Conservation (phyloP, 331 rosid species). For the Acacia concinna region DNA sequence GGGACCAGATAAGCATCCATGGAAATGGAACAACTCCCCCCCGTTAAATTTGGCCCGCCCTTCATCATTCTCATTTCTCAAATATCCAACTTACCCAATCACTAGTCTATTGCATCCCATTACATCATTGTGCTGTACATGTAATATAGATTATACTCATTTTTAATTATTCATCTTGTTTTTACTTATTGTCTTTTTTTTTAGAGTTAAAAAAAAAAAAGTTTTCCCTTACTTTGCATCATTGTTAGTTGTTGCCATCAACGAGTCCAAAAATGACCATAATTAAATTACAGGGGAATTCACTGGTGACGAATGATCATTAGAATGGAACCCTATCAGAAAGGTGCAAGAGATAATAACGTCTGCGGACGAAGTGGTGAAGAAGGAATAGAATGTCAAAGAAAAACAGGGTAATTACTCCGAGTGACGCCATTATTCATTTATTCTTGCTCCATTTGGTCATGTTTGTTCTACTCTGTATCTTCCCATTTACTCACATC, state of each 20-base stretch:
- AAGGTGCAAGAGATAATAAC: neutral
- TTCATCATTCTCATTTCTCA: constrained; percentile 10
- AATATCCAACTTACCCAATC: constrained; percentile 17
- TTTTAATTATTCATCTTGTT: constrained; percentile 24
- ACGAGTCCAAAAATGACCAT: constrained; percentile 22
- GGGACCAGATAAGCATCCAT: constrained; percentile 47
- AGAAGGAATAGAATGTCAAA: neutral
- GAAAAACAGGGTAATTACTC: neutral
- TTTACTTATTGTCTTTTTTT: constrained; percentile 10
- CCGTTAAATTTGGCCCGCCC: constrained; percentile 46
- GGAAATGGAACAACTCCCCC: constrained; percentile 39
- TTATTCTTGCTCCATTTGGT: neutral
- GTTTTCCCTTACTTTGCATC: constrained; percentile 13
- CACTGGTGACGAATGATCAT: constrained; percentile 10
- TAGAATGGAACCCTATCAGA: neutral
- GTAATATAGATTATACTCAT: neutral
- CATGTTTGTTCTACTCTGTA: constrained; percentile 19
- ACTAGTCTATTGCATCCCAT: constrained; percentile 18
- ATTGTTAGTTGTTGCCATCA: constrained; percentile 20
- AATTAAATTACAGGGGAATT: neutral
- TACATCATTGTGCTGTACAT: constrained; percentile 10
- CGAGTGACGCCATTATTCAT: neutral
- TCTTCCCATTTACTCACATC: constrained; percentile 5
- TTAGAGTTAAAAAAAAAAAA: neutral
- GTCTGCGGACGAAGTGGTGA: neutral